phyloP scores from a whole-genome alignment of 257 asterid genomes.

The Nicotiana sylvestris region DNA sequence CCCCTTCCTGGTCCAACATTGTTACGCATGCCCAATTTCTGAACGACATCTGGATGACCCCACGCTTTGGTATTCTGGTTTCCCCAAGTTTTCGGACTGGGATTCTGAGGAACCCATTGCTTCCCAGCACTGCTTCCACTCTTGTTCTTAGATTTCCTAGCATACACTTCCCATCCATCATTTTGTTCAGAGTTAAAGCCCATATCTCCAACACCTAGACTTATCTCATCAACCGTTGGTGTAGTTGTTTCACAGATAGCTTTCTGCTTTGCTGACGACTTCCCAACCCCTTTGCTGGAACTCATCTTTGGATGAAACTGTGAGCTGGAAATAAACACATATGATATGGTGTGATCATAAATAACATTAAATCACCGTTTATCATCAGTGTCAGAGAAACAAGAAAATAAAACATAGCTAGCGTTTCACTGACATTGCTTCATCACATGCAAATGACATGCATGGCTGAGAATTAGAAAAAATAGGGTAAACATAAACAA shows the following conservation, averaged over 20 bases:
- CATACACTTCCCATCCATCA: conserved; percentile 69
- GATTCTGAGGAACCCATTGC: conserved; percentile 33
- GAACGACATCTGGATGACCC: conserved; percentile 45
- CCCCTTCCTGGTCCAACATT: conserved; percentile 50
- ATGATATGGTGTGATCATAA: not conserved
- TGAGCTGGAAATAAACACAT: conserved; percentile 9
- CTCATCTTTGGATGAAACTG: conserved; percentile 31
- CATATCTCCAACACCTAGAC: conserved; percentile 37
- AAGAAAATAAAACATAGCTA: not conserved
- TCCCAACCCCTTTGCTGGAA: conserved; percentile 32
- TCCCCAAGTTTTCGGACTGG: conserved; percentile 22
- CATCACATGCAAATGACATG: not conserved
- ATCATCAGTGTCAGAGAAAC: too few relatives aligned
- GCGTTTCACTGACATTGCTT: not conserved
- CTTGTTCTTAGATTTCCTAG: conserved; percentile 50
- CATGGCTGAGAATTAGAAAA: not conserved
- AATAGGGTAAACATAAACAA: not conserved
- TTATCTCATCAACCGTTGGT: conserved; percentile 28
- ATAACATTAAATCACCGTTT: not conserved
- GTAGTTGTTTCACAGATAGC: conserved; percentile 19
- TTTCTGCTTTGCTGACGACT: conserved; percentile 28
- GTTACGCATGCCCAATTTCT: conserved; percentile 35
- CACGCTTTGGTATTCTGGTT: conserved; percentile 33
- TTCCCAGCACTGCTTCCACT: conserved; percentile 28
- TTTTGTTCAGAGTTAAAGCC: conserved; percentile 28